Evolutionary conservation across 306 rosid genomes (phyloP), one percentile per base, ranked within the genome.

Genomic region (Cicer yamashitae): DNA sequence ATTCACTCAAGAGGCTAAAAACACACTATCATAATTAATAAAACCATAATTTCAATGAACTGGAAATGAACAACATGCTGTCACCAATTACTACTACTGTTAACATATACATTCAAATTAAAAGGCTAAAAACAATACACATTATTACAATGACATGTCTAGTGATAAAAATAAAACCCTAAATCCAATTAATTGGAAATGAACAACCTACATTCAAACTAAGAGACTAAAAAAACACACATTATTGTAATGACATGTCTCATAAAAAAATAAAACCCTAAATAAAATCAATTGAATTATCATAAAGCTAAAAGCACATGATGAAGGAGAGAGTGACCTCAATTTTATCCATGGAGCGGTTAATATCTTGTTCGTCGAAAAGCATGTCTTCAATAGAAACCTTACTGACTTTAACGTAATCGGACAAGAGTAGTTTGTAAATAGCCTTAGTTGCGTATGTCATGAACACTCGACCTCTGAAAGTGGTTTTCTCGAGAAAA

Each of bases 371-470:
- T 67, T 94, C 97, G 43, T 91, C 85, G 17, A 51, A 91, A 65
- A 94, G 78, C 97, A 91, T 91, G 74, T 94, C 98, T 81, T 94
- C 97, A 52, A 94, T 88, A 22, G 98, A 90, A 67, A 94, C 87
- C 80, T 91, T 94, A 77, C 98, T 94, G 82, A 94, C 98, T 90
- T 91, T 94, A 22, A 94, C 87, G 59, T 74, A 94, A 83, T 94
- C 98, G 0, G 94, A 86, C 76, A 94, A 73, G 71, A 94, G 89
- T 79, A 94, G 75, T 84, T 88, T 91, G 87, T 91, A 91, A 81
- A 94, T 94, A 10, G 96, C 97, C 70, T 94, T 94, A 25, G 97
- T 94, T 0, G 98, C 96, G 60, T 94, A 94, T 11, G 98, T 94
- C 98, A 94, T 94, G 77, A 94, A 94, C 1, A 94, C 98, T 3